Conservation (phyloP, 441 rosid species). For the Euphorbia corollata region DNA sequence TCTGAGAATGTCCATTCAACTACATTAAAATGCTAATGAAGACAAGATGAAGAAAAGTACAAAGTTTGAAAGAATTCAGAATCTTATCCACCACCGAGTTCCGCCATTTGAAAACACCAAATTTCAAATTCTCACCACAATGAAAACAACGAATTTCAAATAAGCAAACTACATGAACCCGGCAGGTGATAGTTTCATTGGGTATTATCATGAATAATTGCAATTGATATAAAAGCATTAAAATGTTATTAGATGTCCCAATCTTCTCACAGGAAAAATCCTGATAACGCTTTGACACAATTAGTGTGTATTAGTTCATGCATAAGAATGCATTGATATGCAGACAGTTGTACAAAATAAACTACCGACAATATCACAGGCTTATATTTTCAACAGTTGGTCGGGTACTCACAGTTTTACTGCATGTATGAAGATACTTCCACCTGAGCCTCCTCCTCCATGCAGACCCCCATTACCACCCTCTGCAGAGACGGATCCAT, state of each 20-base stretch:
- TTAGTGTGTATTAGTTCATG: not conserved
- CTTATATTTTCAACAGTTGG: constrained; percentile 9
- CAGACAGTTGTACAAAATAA: not conserved
- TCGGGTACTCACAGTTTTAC: constrained; percentile 68
- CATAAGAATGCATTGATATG: constrained; percentile 8
- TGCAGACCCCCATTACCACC: constrained; percentile 75
- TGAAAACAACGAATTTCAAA: not conserved
- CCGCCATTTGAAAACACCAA: not conserved
- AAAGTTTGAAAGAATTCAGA: not conserved
- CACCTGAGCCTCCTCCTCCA: constrained; percentile 99
- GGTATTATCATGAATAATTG: not conserved
- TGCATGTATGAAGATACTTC: constrained; percentile 63
- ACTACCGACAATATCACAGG: constrained; percentile 10
- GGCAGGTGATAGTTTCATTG: not conserved
- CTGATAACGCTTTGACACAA: not conserved
- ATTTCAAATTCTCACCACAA: not conserved
- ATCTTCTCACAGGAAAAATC: not conserved
- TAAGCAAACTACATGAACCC: not conserved
- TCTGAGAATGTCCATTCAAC: not conserved
- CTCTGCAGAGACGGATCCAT: constrained; percentile 71
- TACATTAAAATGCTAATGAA: not conserved
- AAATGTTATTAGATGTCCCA: not conserved
- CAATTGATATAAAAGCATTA: not conserved
- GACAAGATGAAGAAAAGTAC: not conserved
- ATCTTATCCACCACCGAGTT: not conserved